phyloP scores from a whole-genome alignment of 192 early-diverging fungal genomes.

The Tieghemiomyces parasiticus region DNA sequence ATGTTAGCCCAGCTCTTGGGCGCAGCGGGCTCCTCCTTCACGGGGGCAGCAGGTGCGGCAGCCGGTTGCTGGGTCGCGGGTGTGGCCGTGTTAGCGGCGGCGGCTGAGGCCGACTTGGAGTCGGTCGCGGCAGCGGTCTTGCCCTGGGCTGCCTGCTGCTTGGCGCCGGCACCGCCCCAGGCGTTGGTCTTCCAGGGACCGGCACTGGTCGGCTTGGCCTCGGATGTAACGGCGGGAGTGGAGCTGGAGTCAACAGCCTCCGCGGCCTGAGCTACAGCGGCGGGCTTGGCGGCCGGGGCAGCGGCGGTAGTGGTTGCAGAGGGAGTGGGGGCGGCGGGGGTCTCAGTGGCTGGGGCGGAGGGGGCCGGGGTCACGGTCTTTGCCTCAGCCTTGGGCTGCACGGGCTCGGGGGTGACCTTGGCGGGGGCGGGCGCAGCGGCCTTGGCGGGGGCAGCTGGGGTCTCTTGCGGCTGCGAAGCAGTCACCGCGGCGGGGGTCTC shows the following conservation, averaged over 20 bases:
- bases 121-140: too few species aligned
- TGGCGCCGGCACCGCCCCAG: too few species aligned
- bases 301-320: too few species aligned
- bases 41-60: too few species aligned
- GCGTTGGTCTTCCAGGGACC: too few species aligned
- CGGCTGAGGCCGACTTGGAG: too few species aligned
- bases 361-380: too few species aligned
- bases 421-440: constrained; percentile 13
- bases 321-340: too few species aligned
- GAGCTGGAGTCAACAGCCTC: constrained; percentile 7
- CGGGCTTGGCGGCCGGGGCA: constrained; percentile 12
- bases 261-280: constrained; percentile 7
- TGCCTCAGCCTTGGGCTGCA: constrained; percentile 26
- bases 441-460: constrained; percentile 7
- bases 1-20: constrained; percentile 69
- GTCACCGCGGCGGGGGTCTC: constrained; percentile 5
- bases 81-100: too few species aligned
- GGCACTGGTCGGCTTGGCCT: constrained; percentile 14
- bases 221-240: constrained; percentile 12
- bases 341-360: too few species aligned
- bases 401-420: constrained; percentile 20
- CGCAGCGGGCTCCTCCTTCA: constrained; percentile 29
- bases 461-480: constrained; percentile 5
- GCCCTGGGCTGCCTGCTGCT: too few species aligned
- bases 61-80: too few species aligned